Percentiles rank a stretch among this genome's conserved stretches.
Conservation (phyloP, 2,329 filamentous ascomycete genomes). For the Metarhizium humberi region DNA sequence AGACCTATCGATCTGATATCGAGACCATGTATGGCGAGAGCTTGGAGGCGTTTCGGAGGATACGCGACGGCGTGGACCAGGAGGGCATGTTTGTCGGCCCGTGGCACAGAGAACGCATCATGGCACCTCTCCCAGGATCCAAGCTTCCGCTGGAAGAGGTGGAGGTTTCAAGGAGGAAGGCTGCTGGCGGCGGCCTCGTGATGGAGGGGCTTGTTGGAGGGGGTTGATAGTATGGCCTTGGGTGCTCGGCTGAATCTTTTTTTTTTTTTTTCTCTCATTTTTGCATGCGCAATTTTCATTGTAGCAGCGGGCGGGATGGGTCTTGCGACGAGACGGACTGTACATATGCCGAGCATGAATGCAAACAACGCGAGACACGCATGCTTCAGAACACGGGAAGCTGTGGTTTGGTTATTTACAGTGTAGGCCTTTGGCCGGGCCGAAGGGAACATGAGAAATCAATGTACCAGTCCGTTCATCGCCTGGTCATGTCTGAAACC, state of each 20-base stretch:
- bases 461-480: no score
- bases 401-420: no score
- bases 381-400: background rate
- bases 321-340: background rate
- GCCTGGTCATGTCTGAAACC: no score
- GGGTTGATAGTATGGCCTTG: no score
- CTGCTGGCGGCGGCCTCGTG: constrained; percentile 16
- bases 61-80: constrained; percentile 64
- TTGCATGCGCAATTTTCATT: background rate
- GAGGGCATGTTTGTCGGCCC: constrained; percentile 83
- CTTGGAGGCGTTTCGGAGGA: constrained; percentile 54
- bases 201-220: constrained; percentile 6
- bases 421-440: no score
- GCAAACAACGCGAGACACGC: background rate
- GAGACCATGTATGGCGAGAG: constrained; percentile 59
- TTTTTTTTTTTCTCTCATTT: background rate
- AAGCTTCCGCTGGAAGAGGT: constrained; percentile 28
- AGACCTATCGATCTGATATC: constrained; percentile 50
- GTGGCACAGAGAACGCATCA: constrained; percentile 71
- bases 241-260: background rate
- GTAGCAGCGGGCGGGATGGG: background rate
- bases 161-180: constrained; percentile 19
- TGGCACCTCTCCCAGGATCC: constrained; percentile 22
- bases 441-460: no score
- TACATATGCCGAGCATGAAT: background rate